A percentile compares a stretch with the other conserved stretches of the same genome.
Conservation (phyloP, 345 rosid genomes). For the Corchorus olitorius region DNA sequence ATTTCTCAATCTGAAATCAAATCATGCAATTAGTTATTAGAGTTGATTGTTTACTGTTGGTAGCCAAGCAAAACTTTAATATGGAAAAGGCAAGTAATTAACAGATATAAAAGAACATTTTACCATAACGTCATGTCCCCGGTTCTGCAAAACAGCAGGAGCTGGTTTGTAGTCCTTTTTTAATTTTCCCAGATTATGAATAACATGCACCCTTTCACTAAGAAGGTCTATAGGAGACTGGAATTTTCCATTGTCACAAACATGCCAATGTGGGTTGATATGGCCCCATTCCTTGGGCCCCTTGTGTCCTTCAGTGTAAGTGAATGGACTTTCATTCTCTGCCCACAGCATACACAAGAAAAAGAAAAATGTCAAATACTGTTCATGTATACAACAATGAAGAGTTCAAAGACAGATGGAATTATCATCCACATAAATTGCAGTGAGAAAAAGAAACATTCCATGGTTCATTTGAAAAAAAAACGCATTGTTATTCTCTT, state of each 20-base stretch:
- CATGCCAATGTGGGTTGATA: constrained; percentile 49
- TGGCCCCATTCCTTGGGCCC: constrained; percentile 40
- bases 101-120: neutral
- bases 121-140: constrained; percentile 75
- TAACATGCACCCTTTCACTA: constrained; percentile 23
- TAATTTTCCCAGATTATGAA: constrained; percentile 37
- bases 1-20: neutral
- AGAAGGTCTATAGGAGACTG: constrained; percentile 77
- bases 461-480: neutral
- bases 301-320: constrained; percentile 8
- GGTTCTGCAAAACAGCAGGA: constrained; percentile 46
- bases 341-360: neutral
- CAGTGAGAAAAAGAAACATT: neutral
- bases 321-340: constrained; percentile 12
- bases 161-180: constrained; percentile 59
- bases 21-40: neutral
- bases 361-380: neutral
- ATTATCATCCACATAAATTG: neutral
- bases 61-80: neutral
- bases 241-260: constrained; percentile 48
- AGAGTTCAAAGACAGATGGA: neutral
- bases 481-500: neutral
- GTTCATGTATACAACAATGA: neutral
- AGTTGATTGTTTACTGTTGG: neutral
- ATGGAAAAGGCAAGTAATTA: neutral